Percentiles rank a stretch among this genome's conserved stretches.
Conservation (phyloP, 176 grass and related monocot genomes). For the Phyllostachys edulis region DNA sequence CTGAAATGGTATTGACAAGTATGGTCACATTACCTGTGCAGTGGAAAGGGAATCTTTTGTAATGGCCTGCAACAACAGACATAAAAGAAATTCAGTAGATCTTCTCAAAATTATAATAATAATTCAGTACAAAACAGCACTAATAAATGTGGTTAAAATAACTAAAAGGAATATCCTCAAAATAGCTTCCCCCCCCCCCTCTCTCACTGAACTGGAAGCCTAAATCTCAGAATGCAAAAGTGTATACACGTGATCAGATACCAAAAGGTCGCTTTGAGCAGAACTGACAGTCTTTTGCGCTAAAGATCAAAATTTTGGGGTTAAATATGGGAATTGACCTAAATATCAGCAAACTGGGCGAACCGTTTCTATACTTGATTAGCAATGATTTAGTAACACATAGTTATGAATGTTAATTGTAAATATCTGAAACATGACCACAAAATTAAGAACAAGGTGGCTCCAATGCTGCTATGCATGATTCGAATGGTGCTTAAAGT, state of each 20-base stretch:
- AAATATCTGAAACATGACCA: too few species aligned
- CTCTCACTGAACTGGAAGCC: too few species aligned
- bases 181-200: neutral
- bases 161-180: neutral
- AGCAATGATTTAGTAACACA: neutral
- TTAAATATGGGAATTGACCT: too few species aligned
- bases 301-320: too few species aligned
- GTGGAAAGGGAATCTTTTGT: constrained; percentile 15
- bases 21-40: constrained; percentile 34
- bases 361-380: neutral
- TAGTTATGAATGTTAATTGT: neutral
- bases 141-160: neutral
- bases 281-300: neutral
- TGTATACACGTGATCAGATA: neutral
- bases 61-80: constrained; percentile 37
- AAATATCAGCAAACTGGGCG: too few species aligned
- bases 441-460: neutral
- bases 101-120: neutral
- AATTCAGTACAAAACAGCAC: neutral
- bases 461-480: neutral
- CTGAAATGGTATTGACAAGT: too few species aligned
- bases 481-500: neutral
- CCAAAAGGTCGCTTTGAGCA: neutral
- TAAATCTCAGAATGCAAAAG: too few species aligned
- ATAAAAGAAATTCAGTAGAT: neutral